These are phyloP conservation scores for Hypomyces perniciosus DNA, from an alignment of 2,329 filamentous ascomycete species.

Conservation along the genomic window DNA sequence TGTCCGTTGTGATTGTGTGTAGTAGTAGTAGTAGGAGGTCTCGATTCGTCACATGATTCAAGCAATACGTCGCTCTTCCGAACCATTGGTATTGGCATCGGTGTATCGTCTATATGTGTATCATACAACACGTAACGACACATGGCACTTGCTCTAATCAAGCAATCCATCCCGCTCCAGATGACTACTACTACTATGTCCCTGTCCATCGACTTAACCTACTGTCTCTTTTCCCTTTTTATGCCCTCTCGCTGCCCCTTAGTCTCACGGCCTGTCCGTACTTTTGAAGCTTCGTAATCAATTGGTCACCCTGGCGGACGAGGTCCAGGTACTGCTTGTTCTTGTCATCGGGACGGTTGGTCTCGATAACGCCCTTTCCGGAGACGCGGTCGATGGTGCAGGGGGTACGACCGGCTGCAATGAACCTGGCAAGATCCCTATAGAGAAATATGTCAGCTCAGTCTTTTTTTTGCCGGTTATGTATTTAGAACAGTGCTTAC, in stretches of 20 bases:
- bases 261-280: slow-evolving; percentile 95
- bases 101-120: not conserved
- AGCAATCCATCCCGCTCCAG: not conserved
- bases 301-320: slow-evolving; percentile 92
- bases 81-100: not conserved
- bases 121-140: slow-evolving; percentile 12
- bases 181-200: not conserved
- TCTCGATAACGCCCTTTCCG: slow-evolving; percentile 95
- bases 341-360: slow-evolving; percentile 96
- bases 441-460: slow-evolving; percentile 1
- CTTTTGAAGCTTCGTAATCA: slow-evolving; percentile 99
- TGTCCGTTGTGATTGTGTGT: too few relatives aligned
- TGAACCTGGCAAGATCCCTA: slow-evolving; percentile 94
- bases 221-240: slow-evolving; percentile 16
- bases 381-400: slow-evolving; percentile 98
- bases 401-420: slow-evolving; percentile 85
- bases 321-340: slow-evolving; percentile 99
- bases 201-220: not conserved
- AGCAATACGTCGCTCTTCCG: not conserved
- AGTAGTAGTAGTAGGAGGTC: too few relatives aligned
- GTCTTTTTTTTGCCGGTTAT: not conserved
- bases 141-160: not conserved
- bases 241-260: slow-evolving; percentile 89
- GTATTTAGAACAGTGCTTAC: slow-evolving; percentile 43
- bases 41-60: too few relatives aligned